Evolutionary conservation across 306 rosid genomes (phyloP).

Genomic region (Calophaca sinica): DNA sequence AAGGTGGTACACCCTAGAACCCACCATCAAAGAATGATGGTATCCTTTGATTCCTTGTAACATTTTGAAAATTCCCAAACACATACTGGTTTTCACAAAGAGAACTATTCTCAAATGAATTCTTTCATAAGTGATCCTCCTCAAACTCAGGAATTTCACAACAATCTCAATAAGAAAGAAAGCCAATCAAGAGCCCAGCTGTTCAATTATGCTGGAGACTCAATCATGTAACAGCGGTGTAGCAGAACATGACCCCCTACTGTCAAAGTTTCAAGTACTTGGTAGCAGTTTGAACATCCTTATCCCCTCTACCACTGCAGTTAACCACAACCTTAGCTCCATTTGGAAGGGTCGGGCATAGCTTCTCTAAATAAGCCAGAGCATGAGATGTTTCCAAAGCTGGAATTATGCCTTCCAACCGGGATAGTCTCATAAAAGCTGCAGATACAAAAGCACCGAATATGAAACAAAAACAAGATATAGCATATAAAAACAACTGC

Average conservation of each 20-base stretch:
- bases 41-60: background rate
- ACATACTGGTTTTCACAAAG: slow-evolving; percentile 1
- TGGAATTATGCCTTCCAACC: slow-evolving; percentile 90
- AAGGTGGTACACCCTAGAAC: too few relatives aligned
- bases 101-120: background rate
- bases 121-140: slow-evolving; percentile 12
- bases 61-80: background rate
- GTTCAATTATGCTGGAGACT: slow-evolving; percentile 14
- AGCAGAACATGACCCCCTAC: background rate
- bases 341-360: slow-evolving; percentile 77
- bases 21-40: background rate
- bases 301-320: slow-evolving; percentile 97
- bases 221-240: slow-evolving; percentile 15
- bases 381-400: slow-evolving; percentile 99
- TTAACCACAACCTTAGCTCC: slow-evolving; percentile 83
- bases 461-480: slow-evolving; percentile 28
- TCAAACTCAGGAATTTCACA: slow-evolving; percentile 21
- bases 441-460: slow-evolving; percentile 42
- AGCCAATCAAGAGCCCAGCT: slow-evolving; percentile 1
- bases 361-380: slow-evolving; percentile 81
- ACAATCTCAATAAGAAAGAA: slow-evolving; percentile 22
- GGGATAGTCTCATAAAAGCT: slow-evolving; percentile 82
- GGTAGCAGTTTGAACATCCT: slow-evolving; percentile 89
- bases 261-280: slow-evolving; percentile 70
- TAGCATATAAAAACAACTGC: slow-evolving; percentile 2